Percentiles rank a stretch among this genome's conserved stretches.
phyloP scores from a whole-genome alignment of 345 rosid genomes.

The Physaria fendleri region DNA sequence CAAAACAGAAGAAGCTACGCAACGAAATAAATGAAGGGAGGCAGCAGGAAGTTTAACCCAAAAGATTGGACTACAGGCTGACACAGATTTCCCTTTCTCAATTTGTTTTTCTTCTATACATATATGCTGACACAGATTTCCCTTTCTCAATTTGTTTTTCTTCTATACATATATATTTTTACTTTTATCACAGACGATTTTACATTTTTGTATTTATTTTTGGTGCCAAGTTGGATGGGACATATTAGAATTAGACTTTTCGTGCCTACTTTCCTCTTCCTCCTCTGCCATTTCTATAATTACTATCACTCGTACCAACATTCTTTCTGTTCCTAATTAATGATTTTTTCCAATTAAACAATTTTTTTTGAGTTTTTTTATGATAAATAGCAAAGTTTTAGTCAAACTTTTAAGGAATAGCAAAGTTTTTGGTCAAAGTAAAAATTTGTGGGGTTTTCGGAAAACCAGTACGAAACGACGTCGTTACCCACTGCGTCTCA shows the following conservation, averaged over 20 bases:
- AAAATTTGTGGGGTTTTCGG: no score
- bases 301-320: slow-evolving; percentile 21
- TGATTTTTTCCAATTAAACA: neutral
- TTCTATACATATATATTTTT: neutral
- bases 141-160: neutral
- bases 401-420: no score
- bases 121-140: slow-evolving; percentile 31
- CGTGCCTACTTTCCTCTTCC: slow-evolving; percentile 20
- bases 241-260: slow-evolving; percentile 26
- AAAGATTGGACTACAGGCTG: slow-evolving; percentile 37
- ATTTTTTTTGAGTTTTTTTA: neutral
- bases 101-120: neutral
- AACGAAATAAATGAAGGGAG: slow-evolving; percentile 32
- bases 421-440: no score
- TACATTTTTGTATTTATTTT: neutral
- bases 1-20: slow-evolving; percentile 26
- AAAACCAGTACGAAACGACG: no score
- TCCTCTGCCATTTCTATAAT: slow-evolving; percentile 24
- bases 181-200: neutral
- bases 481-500: no score
- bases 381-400: no score
- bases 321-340: slow-evolving; percentile 32
- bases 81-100: slow-evolving; percentile 29
- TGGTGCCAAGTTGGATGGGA: slow-evolving; percentile 20
- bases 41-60: slow-evolving; percentile 31